Evolutionary conservation across 176 grass and related monocot species (phyloP).

Genomic region (Canna indica): DNA sequence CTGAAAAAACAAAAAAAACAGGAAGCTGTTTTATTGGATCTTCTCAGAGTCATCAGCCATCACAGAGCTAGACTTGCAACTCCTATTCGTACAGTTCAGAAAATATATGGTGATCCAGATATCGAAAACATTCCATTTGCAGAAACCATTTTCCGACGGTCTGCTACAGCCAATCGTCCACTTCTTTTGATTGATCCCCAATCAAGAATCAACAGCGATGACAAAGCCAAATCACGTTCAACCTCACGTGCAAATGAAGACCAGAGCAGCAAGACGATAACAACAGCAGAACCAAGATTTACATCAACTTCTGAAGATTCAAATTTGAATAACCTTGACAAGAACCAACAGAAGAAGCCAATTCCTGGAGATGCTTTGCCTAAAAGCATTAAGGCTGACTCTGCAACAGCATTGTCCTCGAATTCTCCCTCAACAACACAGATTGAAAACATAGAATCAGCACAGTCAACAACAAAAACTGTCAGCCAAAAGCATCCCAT

Average conservation of each 20-base stretch:
- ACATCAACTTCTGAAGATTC: conserved; percentile 26
- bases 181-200: conserved; percentile 71
- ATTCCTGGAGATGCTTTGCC: conserved; percentile 28
- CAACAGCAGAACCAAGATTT: conserved; percentile 29
- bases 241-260: conserved; percentile 36
- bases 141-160: conserved; percentile 54
- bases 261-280: conserved; percentile 39
- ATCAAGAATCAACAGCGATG: conserved; percentile 46
- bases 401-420: conserved; percentile 1
- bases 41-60: conserved; percentile 94
- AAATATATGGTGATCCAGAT: conserved; percentile 84
- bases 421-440: conserved; percentile 16
- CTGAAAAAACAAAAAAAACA: conserved; percentile 34
- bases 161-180: conserved; percentile 33
- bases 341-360: conserved; percentile 48
- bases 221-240: conserved; percentile 43
- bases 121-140: conserved; percentile 85
- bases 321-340: conserved; percentile 45
- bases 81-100: conserved; percentile 96
- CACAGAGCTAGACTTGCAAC: conserved; percentile 93
- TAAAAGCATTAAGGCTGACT: conserved; percentile 40
- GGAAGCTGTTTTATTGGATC: conserved; percentile 91
- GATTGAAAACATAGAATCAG: conserved; percentile 29
- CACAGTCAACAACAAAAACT: conserved; percentile 18
- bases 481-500: conserved; percentile 31